Evolutionary conservation across 2,329 filamentous ascomycete species (phyloP), one percentile per base, ranked within the genome.

Genomic region (Cercospora zeae-maydis): DNA sequence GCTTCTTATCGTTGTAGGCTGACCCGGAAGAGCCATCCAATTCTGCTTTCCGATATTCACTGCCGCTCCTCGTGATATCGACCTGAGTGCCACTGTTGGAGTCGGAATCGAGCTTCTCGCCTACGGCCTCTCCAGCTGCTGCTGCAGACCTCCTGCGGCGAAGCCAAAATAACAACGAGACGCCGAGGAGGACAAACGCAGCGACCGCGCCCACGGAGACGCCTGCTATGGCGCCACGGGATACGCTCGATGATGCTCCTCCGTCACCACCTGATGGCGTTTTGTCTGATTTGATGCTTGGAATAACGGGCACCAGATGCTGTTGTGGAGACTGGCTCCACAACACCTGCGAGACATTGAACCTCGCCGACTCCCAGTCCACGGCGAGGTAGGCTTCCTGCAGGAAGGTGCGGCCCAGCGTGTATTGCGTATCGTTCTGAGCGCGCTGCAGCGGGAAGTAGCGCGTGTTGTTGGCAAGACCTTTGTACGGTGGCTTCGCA

Each of bases 361-460:
- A 82, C 34, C 76, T 77, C 27, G 75, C 70, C 11, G 78, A 75
- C 64, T 82, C 80, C 74, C 79, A 82, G 63, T 83, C 79, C 5
- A 81, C 79, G 2, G 74, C 76, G 53, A 83, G 63, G 64, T 83
- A 82, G 2, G 88, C 83, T 74, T 91, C 88, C 72, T 91, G 89
- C 59, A 92, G 76, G 67, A 91, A 91, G 0, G 84, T 83, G 34
- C 88, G 82, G 7, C 89, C 89, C 36, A 91, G 81, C 11, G 88
- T 83, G 73, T 85, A 83, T 66, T 85, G 81, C 13, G 78, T 79
- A 36, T 81, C 80, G 61, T 83, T 80, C 19, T 80, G 71, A 10
- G 84, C 78, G 63, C 83, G 83, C 68, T 84, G 82, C 57, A 92
- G 78, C 3, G 88, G 87, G 63, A 91, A 91, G 71, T 91, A 91